These are phyloP conservation scores for Rubia yunnanensis DNA, from an alignment of 257 asterid genomes.

Conservation along the genomic window DNA sequence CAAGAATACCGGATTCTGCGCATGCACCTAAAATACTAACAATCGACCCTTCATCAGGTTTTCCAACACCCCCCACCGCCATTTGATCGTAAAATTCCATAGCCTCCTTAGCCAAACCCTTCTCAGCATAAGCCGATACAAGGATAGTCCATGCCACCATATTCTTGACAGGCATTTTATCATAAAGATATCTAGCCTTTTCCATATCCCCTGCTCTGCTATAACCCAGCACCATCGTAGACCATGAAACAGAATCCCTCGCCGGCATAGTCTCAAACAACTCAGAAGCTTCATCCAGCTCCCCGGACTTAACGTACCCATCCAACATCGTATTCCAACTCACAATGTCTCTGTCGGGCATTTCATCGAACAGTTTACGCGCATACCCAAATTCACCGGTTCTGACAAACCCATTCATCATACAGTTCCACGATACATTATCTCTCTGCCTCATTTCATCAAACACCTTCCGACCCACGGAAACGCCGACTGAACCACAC, in stretches of 20 bases:
- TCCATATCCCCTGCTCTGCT: conserved; percentile 57
- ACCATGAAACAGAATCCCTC: conserved; percentile 79
- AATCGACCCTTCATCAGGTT: conserved; percentile 45
- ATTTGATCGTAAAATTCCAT: conserved; percentile 37
- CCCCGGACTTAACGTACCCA: conserved; percentile 24
- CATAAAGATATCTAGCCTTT: conserved; percentile 62
- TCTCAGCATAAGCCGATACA: conserved; percentile 60
- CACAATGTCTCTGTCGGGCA: conserved; percentile 24
- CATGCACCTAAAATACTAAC: conserved; percentile 59
- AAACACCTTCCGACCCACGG: conserved; percentile 39
- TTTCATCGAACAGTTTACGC: conserved; percentile 26
- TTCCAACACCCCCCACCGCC: conserved; percentile 23
- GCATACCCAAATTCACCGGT: conserved; percentile 24
- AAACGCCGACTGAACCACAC: conserved; percentile 46
- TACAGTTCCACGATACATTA: conserved; percentile 54
- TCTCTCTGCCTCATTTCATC: conserved; percentile 44
- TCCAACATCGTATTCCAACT: conserved; percentile 37
- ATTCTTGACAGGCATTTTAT: conserved; percentile 73
- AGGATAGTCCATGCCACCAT: conserved; percentile 71
- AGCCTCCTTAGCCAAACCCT: conserved; percentile 62
- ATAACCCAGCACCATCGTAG: conserved; percentile 58
- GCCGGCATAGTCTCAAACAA: conserved; percentile 49
- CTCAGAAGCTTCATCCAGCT: conserved; percentile 29
- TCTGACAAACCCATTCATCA: conserved; percentile 38
- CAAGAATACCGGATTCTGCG: conserved; percentile 60